Evolutionary conservation across 2,329 filamentous ascomycete species (phyloP).

Genomic region (Metarhizium rileyi): DNA sequence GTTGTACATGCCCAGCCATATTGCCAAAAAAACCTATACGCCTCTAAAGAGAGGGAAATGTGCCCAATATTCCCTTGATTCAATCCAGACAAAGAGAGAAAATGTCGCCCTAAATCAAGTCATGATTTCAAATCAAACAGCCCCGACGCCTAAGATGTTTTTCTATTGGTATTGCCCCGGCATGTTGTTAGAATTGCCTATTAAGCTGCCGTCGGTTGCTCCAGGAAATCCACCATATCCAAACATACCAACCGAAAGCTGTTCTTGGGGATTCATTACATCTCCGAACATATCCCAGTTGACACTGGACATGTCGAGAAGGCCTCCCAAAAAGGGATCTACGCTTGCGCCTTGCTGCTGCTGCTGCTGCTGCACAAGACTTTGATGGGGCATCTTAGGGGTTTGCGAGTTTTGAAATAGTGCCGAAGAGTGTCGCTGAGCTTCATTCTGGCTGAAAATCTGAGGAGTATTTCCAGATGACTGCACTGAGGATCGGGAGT

Average conservation of each 20-base stretch:
- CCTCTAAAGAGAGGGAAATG: not conserved
- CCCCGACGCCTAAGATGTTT: not conserved
- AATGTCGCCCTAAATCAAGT: not conserved
- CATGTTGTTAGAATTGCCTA: conserved; percentile 3
- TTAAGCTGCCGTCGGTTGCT: conserved; percentile 6
- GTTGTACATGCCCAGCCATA: conserved; percentile 13
- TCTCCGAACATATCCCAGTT: conserved; percentile 38
- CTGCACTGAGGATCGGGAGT: conserved; percentile 23
- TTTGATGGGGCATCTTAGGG: not conserved
- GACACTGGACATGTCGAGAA: conserved; percentile 32
- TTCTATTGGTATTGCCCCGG: conserved; percentile 6
- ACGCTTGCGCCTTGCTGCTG: conserved; percentile 15
- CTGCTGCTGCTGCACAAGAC: conserved; percentile 4
- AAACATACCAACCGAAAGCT: conserved; percentile 22
- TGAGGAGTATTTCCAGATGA: conserved; percentile 7
- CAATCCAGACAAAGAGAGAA: not conserved
- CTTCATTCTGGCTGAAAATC: not conserved
- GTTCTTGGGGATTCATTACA: conserved; percentile 16
- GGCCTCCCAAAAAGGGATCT: conserved; percentile 35
- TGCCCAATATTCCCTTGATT: not conserved
- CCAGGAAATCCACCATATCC: conserved; percentile 19
- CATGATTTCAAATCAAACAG: not conserved
- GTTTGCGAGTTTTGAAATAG: not conserved
- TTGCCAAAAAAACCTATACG: not conserved
- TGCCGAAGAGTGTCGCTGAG: not conserved